Evolutionary conservation across 306 rosid genomes (phyloP).

Genomic region (Albizia julibrissin): DNA sequence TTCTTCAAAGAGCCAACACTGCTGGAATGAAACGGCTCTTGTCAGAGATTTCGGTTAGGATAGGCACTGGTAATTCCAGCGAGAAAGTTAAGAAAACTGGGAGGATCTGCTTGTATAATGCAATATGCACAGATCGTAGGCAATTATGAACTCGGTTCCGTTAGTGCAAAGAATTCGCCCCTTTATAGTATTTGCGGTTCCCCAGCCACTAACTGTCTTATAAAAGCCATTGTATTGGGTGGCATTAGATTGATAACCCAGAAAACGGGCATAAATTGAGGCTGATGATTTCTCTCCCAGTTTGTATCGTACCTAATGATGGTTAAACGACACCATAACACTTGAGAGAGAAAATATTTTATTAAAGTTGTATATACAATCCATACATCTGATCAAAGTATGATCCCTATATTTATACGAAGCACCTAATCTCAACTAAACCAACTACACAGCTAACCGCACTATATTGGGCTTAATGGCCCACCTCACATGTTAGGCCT

Average conservation of each 20-base stretch:
- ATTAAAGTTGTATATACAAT: no score
- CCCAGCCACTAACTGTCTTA: background rate
- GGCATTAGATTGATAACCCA: background rate
- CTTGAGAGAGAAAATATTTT: no score
- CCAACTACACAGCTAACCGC: no score
- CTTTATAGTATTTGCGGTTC: background rate
- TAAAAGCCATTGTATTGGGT: background rate
- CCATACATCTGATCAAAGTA: no score
- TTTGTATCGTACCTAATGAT: no score
- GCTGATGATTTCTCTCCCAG: no score
- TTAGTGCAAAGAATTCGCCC: conserved; percentile 10
- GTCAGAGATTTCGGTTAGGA: background rate
- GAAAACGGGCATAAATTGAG: no score
- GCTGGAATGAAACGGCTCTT: background rate
- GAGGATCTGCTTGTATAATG: background rate
- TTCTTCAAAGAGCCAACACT: background rate
- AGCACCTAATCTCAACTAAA: no score
- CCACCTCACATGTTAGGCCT: no score
- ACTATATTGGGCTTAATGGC: no score
- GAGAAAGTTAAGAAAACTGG: background rate
- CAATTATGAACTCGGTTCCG: background rate
- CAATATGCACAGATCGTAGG: background rate
- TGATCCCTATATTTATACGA: no score
- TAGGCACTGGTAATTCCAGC: background rate
- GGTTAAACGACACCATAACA: no score